Evolutionary conservation across 1,139 yeast genomes (phyloP).

Genomic region (Hansenula lynferdii): DNA sequence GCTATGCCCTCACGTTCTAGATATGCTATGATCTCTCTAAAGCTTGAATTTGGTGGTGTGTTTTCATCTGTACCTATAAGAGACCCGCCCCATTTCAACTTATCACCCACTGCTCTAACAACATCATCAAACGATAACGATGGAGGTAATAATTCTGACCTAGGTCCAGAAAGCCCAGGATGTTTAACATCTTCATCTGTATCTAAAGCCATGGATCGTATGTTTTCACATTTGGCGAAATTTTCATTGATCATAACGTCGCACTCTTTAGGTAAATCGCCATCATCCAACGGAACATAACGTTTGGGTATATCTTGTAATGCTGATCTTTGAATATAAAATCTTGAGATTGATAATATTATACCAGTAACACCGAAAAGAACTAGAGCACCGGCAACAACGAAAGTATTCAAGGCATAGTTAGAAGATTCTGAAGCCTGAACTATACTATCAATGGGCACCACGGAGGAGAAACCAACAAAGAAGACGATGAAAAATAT

Average conservation of each 20-base stretch:
- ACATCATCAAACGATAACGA: constrained; percentile 62
- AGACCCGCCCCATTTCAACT: constrained; percentile 38
- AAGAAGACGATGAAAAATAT: constrained; percentile 45
- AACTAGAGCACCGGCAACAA: constrained; percentile 70
- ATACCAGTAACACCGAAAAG: constrained; percentile 47
- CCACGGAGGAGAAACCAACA: constrained; percentile 55
- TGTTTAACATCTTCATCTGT: constrained; percentile 43
- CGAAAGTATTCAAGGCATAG: constrained; percentile 58
- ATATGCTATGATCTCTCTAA: constrained; percentile 38
- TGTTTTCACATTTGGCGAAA: constrained; percentile 41
- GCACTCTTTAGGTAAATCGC: constrained; percentile 55
- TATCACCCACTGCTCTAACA: constrained; percentile 50
- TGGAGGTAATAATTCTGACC: constrained; percentile 48
- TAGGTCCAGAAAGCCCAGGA: constrained; percentile 52
- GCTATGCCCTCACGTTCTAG: constrained; percentile 18
- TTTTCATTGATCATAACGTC: constrained; percentile 37
- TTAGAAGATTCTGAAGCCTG: constrained; percentile 55
- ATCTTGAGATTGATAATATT: constrained; percentile 43
- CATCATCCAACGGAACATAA: constrained; percentile 60
- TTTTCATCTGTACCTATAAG: constrained; percentile 32
- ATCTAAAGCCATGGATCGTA: constrained; percentile 50
- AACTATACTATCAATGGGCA: constrained; percentile 72
- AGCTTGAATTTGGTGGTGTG: constrained; percentile 40
- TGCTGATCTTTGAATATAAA: constrained; percentile 53
- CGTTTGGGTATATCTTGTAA: constrained; percentile 72